Evolutionary conservation across 345 rosid species (phyloP).

Genomic region (Physaria fendleri): DNA sequence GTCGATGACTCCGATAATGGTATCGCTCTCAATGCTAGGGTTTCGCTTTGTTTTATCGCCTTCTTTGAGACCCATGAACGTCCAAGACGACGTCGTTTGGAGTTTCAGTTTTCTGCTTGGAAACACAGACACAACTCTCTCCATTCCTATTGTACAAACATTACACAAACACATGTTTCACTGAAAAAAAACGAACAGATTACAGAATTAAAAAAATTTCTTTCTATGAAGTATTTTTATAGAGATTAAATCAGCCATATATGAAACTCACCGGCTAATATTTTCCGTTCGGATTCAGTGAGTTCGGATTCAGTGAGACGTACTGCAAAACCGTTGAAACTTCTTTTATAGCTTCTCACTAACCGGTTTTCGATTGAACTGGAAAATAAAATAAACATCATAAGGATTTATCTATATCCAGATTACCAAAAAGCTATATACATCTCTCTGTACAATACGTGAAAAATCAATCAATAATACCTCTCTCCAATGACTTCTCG

Average conservation of each 20-base stretch:
- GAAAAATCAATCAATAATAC: not conserved
- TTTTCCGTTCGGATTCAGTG: not conserved
- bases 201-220: no score
- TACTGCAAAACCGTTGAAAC: constrained; percentile 11
- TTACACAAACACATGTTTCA: not conserved
- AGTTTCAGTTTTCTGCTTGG: constrained; percentile 5
- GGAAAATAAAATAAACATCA: not conserved
- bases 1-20: constrained; percentile 13
- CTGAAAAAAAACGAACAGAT: not conserved
- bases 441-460: not conserved
- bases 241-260: not conserved
- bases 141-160: constrained; percentile 1
- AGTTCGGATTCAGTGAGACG: constrained; percentile 4
- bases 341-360: constrained; percentile 13
- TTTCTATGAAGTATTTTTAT: not conserved
- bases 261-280: not conserved
- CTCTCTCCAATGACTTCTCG: constrained; percentile 3
- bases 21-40: constrained; percentile 5
- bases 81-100: constrained; percentile 9
- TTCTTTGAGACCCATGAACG: constrained; percentile 12
- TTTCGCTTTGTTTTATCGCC: not conserved
- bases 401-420: not conserved
- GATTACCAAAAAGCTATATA: not conserved
- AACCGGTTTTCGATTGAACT: constrained; percentile 5
- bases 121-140: constrained; percentile 11